These are phyloP conservation scores for Immersiella caudata DNA, from an alignment of 495 filamentous ascomycete genomes.

Conservation along the genomic window DNA sequence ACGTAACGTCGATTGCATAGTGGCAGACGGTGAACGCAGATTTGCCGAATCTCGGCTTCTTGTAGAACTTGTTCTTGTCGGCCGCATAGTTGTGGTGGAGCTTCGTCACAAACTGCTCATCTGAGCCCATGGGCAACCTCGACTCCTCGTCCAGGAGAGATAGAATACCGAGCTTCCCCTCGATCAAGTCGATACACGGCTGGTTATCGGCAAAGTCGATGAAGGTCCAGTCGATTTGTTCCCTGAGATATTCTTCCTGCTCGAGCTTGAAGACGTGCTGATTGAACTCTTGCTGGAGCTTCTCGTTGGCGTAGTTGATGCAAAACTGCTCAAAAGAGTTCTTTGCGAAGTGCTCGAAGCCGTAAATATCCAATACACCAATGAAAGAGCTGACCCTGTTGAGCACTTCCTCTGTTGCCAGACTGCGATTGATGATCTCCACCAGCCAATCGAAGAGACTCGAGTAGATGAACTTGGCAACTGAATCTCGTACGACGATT, in stretches of 20 bases:
- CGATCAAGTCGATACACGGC: slow-evolving; percentile 99
- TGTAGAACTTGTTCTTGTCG: slow-evolving; percentile 96
- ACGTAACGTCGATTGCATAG: slow-evolving; percentile 98
- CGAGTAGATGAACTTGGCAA: slow-evolving; percentile 98
- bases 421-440: slow-evolving; percentile 85
- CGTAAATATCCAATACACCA: slow-evolving; percentile 99
- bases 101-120: slow-evolving; percentile 97
- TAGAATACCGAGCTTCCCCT: slow-evolving; percentile 92
- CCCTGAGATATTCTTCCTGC: slow-evolving; percentile 95
- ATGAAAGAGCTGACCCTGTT: slow-evolving; percentile 89
- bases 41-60: slow-evolving; percentile 96
- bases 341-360: slow-evolving; percentile 99
- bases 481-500: slow-evolving; percentile 92
- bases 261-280: slow-evolving; percentile 99
- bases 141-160: slow-evolving; percentile 96
- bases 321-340: slow-evolving; percentile 99
- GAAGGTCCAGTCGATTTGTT: slow-evolving; percentile 99
- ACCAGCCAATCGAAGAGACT: slow-evolving; percentile 99
- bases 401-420: slow-evolving; percentile 88
- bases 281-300: slow-evolving; percentile 99
- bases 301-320: slow-evolving; percentile 99
- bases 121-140: slow-evolving; percentile 91
- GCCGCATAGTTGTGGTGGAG: slow-evolving; percentile 90
- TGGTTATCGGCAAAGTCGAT: slow-evolving; percentile 99
- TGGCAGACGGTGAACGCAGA: slow-evolving; percentile 98